Evolutionary conservation across 352 stramenopile species (phyloP).

Genomic region (Pythium dissimile): DNA sequence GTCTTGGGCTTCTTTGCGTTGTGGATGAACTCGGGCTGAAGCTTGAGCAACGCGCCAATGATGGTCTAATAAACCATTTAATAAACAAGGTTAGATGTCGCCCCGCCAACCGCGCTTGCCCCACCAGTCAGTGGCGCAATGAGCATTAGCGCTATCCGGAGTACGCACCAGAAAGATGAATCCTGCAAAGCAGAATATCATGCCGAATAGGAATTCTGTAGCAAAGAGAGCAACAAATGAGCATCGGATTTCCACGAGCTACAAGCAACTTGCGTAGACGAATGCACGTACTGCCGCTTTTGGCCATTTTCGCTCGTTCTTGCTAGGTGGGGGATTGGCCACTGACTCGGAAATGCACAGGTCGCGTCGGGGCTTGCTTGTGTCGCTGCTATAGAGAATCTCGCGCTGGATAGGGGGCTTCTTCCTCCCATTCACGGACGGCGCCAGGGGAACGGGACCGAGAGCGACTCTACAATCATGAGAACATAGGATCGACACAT

Average conservation of each 20-base stretch:
- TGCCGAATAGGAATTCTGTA: slow-evolving; percentile 67
- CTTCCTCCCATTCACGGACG: not conserved
- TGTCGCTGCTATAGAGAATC: not conserved
- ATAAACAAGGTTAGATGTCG: no score
- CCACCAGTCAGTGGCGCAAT: no score
- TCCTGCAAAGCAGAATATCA: slow-evolving; percentile 74
- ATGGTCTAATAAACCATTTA: slow-evolving; percentile 43
- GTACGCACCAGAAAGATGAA: slow-evolving; percentile 71
- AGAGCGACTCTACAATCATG: slow-evolving; percentile 1
- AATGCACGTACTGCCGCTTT: slow-evolving; percentile 20
- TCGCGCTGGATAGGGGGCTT: not conserved
- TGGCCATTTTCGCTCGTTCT: slow-evolving; percentile 16
- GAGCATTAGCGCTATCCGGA: not conserved
- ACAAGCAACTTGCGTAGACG: no score
- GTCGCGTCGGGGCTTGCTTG: not conserved
- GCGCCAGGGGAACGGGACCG: not conserved
- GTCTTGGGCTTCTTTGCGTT: slow-evolving; percentile 68
- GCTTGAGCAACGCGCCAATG: slow-evolving; percentile 64
- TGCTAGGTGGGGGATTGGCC: not conserved
- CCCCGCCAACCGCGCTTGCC: no score
- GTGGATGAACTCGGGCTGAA: slow-evolving; percentile 72
- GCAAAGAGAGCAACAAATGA: not conserved
- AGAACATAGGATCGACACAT: slow-evolving; percentile 14
- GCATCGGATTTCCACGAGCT: not conserved
- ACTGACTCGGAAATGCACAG: not conserved